Conservation (phyloP, 1,139 yeast genomes). For the Nakaseomyces kungkrabaensis region DNA sequence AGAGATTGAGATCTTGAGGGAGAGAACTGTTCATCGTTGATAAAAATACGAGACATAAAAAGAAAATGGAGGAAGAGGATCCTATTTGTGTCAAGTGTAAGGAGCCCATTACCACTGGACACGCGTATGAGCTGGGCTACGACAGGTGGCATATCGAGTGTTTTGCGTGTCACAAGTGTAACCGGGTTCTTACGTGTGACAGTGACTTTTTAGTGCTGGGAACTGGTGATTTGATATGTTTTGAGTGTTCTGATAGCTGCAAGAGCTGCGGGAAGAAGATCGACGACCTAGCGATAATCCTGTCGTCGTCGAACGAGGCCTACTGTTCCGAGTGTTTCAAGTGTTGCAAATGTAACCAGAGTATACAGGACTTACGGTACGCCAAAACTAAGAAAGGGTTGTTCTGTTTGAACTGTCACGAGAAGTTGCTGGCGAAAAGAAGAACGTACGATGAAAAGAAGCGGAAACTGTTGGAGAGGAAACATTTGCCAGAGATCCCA, state of each 20-base stretch:
- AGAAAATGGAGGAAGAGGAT: neutral
- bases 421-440: constrained; percentile 46
- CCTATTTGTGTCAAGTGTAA: constrained; percentile 27
- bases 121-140: constrained; percentile 77
- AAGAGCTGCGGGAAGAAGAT: constrained; percentile 81
- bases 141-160: constrained; percentile 95
- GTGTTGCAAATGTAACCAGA: constrained; percentile 80
- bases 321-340: constrained; percentile 87
- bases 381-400: constrained; percentile 92
- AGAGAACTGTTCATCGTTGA: neutral
- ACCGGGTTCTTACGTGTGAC: constrained; percentile 67
- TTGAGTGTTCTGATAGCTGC: constrained; percentile 84
- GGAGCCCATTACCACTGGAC: constrained; percentile 56
- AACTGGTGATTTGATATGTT: constrained; percentile 83
- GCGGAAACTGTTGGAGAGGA: constrained; percentile 11
- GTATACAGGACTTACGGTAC: constrained; percentile 81
- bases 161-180: constrained; percentile 81
- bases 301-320: constrained; percentile 84
- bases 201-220: constrained; percentile 86
- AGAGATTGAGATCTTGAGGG: neutral
- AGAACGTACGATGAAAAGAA: constrained; percentile 34
- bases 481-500: constrained; percentile 2
- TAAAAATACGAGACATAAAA: no score
- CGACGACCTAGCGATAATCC: constrained; percentile 79
- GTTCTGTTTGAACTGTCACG: constrained; percentile 91